These are phyloP conservation scores for Turnera subulata DNA, from an alignment of 345 rosid genomes.

Conservation along the genomic window DNA sequence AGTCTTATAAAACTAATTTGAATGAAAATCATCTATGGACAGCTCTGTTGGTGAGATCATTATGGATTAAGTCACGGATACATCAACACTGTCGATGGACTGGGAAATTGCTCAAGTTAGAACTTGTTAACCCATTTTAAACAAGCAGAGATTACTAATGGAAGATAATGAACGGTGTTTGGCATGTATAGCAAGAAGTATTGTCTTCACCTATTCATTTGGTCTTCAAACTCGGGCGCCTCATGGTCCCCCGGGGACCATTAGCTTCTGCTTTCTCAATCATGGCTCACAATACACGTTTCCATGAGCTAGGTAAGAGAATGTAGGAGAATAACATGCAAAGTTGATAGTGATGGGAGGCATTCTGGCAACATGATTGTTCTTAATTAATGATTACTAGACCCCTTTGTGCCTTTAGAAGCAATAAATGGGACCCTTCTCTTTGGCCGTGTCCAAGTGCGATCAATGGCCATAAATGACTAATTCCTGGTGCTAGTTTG, in stretches of 20 bases:
- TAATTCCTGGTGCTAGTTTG: not conserved
- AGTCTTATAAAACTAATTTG: no score
- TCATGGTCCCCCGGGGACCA: conserved; percentile 21
- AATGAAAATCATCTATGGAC: no score
- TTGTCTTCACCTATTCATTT: not conserved
- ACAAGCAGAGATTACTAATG: no score
- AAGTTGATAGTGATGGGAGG: conserved; percentile 13
- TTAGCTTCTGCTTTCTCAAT: conserved; percentile 13
- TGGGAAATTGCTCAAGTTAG: no score
- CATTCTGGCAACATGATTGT: conserved; percentile 2
- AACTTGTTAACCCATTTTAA: no score
- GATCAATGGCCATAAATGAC: conserved; percentile 5
- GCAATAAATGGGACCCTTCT: conserved; percentile 9
- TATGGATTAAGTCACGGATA: no score
- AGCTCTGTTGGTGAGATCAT: no score
- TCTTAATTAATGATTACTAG: conserved; percentile 10
- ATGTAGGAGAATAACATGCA: conserved; percentile 7
- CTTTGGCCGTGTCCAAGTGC: not conserved
- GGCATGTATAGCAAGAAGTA: not conserved
- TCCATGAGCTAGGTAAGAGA: conserved; percentile 9
- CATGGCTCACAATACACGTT: conserved; percentile 10
- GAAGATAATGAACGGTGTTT: no score
- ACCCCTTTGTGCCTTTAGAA: conserved; percentile 2
- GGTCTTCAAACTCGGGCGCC: not conserved
- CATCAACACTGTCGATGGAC: no score